These are phyloP conservation scores for Phytophthora ohioensis DNA, from an alignment of 352 stramenopile genomes.

Conservation along the genomic window DNA sequence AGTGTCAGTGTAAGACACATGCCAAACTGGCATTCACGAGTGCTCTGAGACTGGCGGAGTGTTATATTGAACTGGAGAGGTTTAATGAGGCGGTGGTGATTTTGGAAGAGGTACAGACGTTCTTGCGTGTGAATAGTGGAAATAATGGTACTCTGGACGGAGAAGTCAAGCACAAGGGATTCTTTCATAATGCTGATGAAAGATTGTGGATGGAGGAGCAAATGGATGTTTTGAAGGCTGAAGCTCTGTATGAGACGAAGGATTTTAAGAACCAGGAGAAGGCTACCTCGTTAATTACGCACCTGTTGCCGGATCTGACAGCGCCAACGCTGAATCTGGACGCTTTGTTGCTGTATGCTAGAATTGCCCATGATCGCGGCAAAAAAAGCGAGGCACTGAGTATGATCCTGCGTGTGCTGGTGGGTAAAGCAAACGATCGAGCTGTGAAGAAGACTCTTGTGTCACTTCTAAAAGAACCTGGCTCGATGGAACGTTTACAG, in stretches of 20 bases:
- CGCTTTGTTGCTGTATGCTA: slow-evolving; percentile 70
- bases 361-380: slow-evolving; percentile 66
- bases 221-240: slow-evolving; percentile 60
- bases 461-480: slow-evolving; percentile 43
- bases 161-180: slow-evolving; percentile 15
- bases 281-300: slow-evolving; percentile 62
- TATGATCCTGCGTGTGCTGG: slow-evolving; percentile 73
- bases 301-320: slow-evolving; percentile 65
- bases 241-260: slow-evolving; percentile 59
- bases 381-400: slow-evolving; percentile 68
- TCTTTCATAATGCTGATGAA: slow-evolving; percentile 46
- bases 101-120: slow-evolving; percentile 53
- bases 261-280: slow-evolving; percentile 54
- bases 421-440: slow-evolving; percentile 59
- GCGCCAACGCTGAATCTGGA: slow-evolving; percentile 64
- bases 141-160: background rate
- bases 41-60: slow-evolving; percentile 56
- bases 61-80: slow-evolving; percentile 46
- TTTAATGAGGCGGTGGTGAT: slow-evolving; percentile 42
- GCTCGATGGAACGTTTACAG: slow-evolving; percentile 53
- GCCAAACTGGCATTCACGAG: slow-evolving; percentile 48
- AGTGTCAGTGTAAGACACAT: slow-evolving; percentile 33
- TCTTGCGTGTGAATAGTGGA: slow-evolving; percentile 47
- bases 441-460: slow-evolving; percentile 65
- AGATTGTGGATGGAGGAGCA: slow-evolving; percentile 49